These are phyloP conservation scores for Lablab purpureus DNA, from an alignment of 306 rosid species.

Conservation along the genomic window DNA sequence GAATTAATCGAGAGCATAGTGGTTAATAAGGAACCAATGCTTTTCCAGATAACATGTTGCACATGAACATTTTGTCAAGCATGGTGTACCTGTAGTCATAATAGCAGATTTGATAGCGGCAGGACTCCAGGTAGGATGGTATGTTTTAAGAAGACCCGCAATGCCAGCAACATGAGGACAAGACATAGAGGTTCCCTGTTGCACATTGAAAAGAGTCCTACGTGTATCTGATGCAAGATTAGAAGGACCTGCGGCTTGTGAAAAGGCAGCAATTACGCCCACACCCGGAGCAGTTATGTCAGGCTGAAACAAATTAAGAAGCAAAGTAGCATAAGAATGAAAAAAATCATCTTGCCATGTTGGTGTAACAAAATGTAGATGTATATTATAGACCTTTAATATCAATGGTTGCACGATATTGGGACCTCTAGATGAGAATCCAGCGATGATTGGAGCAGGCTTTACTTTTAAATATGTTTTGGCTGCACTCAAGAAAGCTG, in stretches of 20 bases:
- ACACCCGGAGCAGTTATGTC: conserved; percentile 56
- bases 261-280: conserved; percentile 56
- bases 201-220: conserved; percentile 32
- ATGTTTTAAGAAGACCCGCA: conserved; percentile 63
- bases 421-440: conserved; percentile 82
- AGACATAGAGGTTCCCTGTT: not conserved
- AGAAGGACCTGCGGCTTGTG: conserved; percentile 41
- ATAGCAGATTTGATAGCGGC: conserved; percentile 72
- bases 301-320: not conserved
- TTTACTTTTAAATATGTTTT: conserved; percentile 46
- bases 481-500: conserved; percentile 48
- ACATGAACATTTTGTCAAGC: not conserved
- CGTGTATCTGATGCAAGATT: conserved; percentile 31
- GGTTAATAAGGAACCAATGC: not conserved
- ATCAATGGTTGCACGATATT: conserved; percentile 44
- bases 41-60: not conserved
- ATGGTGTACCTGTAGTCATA: conserved; percentile 62
- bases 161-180: conserved; percentile 63
- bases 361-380: not conserved
- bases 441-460: conserved; percentile 65
- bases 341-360: too few species aligned
- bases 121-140: conserved; percentile 71
- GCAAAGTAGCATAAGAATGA: not conserved
- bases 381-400: conserved; percentile 54
- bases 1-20: not conserved